Evolutionary conservation across 2,329 filamentous ascomycete species (phyloP), one percentile per base, ranked within the genome.

Genomic region (Sporothrix curviconia): DNA sequence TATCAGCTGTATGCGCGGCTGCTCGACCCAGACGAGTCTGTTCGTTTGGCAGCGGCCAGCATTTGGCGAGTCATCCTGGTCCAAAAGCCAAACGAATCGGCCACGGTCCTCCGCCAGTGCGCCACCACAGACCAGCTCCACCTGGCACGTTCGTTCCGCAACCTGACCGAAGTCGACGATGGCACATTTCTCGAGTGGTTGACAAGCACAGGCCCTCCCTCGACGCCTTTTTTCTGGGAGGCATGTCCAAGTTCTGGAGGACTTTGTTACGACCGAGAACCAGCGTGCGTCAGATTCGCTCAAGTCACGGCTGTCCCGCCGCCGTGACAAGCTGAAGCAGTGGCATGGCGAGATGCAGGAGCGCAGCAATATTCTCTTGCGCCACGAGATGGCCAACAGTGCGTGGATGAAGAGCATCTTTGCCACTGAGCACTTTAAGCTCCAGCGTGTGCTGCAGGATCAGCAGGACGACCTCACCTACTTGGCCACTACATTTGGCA

Each of bases 331-430:
- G 63, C 77, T 99, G 5, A 89, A 83, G 67, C 79, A 84, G 58
- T 96, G 92, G 92, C 83, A 88, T 42, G 71, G 78, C 2, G 87
- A 92, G 62, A 84, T 85, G 52, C 71, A 82, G 4, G 79, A 80
- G 22, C 80, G 80, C 9, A 89, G 95, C 17, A 88, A 87, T 62
- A 77, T 87, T 15, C 80, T 92, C 58, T 78, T 87, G 55, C 85
- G 85, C n/a, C 92, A 97, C 66, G 90, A 96, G 65, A 84, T 89
- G 63, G 88, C 90, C 0, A 92, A 94, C 57, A 86, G 83, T 40
- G 86, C 92, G 59, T 99, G 92, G 94, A 88, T 92, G 76, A 90
- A 92, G 65, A 97, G 96, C 65, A 96, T 99, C 40, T 94, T 92
- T 70, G 85, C 87, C 50, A 90, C 92, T 0, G 94, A 99, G 69